Conservation (phyloP, 495 filamentous ascomycete species). For the Tuber magnatum region DNA sequence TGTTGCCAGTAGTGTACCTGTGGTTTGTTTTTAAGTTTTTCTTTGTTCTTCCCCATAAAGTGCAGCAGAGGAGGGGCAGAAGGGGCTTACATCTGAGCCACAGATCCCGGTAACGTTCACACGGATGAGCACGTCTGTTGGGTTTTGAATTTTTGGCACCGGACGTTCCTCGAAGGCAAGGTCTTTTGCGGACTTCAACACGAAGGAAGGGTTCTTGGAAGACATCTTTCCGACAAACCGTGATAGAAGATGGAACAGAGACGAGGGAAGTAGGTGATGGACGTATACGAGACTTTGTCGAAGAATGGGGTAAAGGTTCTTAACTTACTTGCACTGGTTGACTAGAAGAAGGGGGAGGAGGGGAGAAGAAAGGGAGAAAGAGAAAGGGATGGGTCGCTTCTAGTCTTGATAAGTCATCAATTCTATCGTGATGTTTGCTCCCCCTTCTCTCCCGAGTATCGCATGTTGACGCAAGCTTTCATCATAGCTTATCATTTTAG, state of each 20-base stretch:
- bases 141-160: constrained; percentile 56
- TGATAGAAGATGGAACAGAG: constrained; percentile 47
- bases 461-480: not conserved
- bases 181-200: constrained; percentile 65
- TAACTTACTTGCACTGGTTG: not conserved
- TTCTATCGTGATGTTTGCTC: not conserved
- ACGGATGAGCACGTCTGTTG: constrained; percentile 72
- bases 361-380: not conserved
- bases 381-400: not conserved
- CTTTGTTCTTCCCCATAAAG: not conserved
- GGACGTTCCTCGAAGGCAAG: constrained; percentile 71
- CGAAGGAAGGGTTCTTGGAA: constrained; percentile 74
- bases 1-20: constrained; percentile 83
- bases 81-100: constrained; percentile 63
- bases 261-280: constrained; percentile 51
- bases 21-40: not conserved
- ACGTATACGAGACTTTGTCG: not conserved
- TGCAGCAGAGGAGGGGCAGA: not conserved
- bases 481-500: not conserved
- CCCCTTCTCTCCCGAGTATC: not conserved
- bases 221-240: constrained; percentile 15
- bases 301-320: not conserved
- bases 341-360: not conserved
- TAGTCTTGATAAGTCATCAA: not conserved
- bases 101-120: constrained; percentile 87